Percentiles rank a stretch among this genome's conserved stretches.
Evolutionary conservation across 1,139 yeast genomes (phyloP).

Genomic region (Hansenula lynferdii): DNA sequence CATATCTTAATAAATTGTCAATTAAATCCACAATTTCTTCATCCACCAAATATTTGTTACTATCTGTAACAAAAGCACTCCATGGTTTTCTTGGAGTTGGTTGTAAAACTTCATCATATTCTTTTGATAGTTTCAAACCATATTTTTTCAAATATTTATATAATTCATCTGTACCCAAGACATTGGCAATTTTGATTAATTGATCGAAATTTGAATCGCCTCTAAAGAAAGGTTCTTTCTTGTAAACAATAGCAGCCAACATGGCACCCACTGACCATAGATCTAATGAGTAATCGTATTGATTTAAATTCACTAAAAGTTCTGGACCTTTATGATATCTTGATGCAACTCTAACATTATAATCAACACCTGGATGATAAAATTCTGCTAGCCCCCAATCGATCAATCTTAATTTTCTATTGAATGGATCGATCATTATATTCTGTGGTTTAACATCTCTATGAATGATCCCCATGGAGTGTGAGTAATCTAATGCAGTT

Average conservation of each 20-base stretch:
- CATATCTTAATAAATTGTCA: slow-evolving; percentile 80
- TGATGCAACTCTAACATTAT: slow-evolving; percentile 97
- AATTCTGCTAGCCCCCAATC: slow-evolving; percentile 99
- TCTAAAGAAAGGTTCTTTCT: slow-evolving; percentile 96
- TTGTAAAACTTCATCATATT: slow-evolving; percentile 73
- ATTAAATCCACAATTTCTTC: slow-evolving; percentile 76
- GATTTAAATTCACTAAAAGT: slow-evolving; percentile 84
- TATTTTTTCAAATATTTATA: slow-evolving; percentile 71
- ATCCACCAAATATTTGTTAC: slow-evolving; percentile 65
- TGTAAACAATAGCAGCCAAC: slow-evolving; percentile 95
- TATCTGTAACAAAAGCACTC: slow-evolving; percentile 71
- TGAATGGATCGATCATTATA: slow-evolving; percentile 93
- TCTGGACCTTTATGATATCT: slow-evolving; percentile 98
- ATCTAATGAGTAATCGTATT: slow-evolving; percentile 92
- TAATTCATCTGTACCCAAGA: slow-evolving; percentile 85
- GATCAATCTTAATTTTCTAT: slow-evolving; percentile 68
- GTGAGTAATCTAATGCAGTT: slow-evolving; percentile 88
- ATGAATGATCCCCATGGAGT: slow-evolving; percentile 98
- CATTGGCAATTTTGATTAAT: slow-evolving; percentile 89
- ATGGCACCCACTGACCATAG: slow-evolving; percentile 97
- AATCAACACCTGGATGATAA: slow-evolving; percentile 91
- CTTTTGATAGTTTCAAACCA: slow-evolving; percentile 69
- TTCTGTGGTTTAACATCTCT: slow-evolving; percentile 98
- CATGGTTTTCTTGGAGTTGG: slow-evolving; percentile 86
- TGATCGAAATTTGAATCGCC: slow-evolving; percentile 97